Percentiles rank a stretch among this genome's conserved stretches.
Evolutionary conservation across 768 basidiomycete genomes (phyloP).

Genomic region (Boletus pseudopeckii): DNA sequence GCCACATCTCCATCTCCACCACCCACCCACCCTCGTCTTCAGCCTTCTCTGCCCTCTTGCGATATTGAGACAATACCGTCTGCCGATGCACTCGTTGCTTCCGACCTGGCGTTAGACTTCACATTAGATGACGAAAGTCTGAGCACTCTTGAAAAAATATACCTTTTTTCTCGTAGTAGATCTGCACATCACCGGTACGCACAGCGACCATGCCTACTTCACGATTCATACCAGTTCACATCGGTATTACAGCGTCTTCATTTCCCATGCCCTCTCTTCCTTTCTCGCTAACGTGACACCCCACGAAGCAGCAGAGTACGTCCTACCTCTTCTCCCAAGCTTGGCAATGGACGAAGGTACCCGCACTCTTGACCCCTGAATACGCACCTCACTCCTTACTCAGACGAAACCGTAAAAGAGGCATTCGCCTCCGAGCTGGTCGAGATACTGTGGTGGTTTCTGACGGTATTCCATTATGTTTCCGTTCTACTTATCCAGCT

Average conservation of each 20-base stretch:
- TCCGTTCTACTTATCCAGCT: neutral
- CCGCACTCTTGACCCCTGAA: slow-evolving; percentile 5
- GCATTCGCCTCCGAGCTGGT: slow-evolving; percentile 79
- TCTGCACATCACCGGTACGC: slow-evolving; percentile 55
- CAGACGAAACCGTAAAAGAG: slow-evolving; percentile 87
- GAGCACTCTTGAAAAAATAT: slow-evolving; percentile 86
- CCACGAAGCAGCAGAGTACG: slow-evolving; percentile 88
- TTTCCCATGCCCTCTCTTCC: slow-evolving; percentile 77
- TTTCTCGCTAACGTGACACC: slow-evolving; percentile 76
- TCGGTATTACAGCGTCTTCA: slow-evolving; percentile 61
- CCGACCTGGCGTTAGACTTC: slow-evolving; percentile 36
- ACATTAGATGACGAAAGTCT: slow-evolving; percentile 75
- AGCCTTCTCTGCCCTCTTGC: slow-evolving; percentile 22
- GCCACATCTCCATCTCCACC: slow-evolving; percentile 24
- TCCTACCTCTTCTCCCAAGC: slow-evolving; percentile 81
- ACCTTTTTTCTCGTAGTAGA: slow-evolving; percentile 80
- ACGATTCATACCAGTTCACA: slow-evolving; percentile 8
- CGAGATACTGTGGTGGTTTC: slow-evolving; percentile 90
- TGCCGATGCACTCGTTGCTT: slow-evolving; percentile 23
- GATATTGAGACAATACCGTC: slow-evolving; percentile 27
- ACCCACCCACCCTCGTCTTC: slow-evolving; percentile 18
- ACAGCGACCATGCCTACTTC: neutral
- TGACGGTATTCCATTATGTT: slow-evolving; percentile 45
- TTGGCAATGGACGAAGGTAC: slow-evolving; percentile 85
- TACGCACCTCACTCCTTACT: slow-evolving; percentile 8